These are phyloP conservation scores for Zoysia matrella DNA, from an alignment of 202 grass and related monocot species.

Conservation along the genomic window DNA sequence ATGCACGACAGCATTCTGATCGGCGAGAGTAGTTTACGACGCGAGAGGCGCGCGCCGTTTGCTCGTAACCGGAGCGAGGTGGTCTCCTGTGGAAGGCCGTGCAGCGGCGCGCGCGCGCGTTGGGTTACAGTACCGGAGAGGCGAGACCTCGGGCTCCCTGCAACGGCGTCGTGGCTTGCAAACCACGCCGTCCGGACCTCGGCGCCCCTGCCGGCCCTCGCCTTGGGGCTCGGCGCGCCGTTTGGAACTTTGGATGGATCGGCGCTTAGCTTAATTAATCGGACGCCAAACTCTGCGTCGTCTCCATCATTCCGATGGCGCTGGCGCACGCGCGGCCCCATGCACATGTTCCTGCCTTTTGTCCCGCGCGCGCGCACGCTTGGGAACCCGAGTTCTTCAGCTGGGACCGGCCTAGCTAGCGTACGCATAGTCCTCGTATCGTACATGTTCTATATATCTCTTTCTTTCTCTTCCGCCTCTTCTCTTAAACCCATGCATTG, in stretches of 20 bases:
- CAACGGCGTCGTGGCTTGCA: constrained; percentile 32
- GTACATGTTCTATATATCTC: background rate
- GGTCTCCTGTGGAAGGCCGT: no score
- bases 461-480: background rate
- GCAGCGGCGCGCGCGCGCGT: no score
- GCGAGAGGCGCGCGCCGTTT: no score
- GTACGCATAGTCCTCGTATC: background rate
- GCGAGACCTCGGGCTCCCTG: constrained; percentile 12
- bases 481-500: background rate
- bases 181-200: background rate
- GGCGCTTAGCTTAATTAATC: background rate
- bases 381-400: background rate
- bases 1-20: constrained; percentile 27
- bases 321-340: constrained; percentile 49
- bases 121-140: no score
- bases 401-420: background rate
- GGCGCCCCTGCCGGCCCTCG: background rate
- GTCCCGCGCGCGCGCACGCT: constrained; percentile 37
- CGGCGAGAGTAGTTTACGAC: no score
- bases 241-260: constrained; percentile 43
- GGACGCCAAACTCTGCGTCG: constrained; percentile 8
- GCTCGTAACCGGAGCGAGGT: no score
- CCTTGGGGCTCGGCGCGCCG: constrained; percentile 21
- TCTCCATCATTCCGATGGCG: constrained; percentile 70
- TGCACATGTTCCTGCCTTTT: constrained; percentile 71